Percentiles rank a stretch among this genome's conserved stretches.
Evolutionary conservation across 305 asterid genomes (phyloP).

Genomic region (Withania somnifera): DNA sequence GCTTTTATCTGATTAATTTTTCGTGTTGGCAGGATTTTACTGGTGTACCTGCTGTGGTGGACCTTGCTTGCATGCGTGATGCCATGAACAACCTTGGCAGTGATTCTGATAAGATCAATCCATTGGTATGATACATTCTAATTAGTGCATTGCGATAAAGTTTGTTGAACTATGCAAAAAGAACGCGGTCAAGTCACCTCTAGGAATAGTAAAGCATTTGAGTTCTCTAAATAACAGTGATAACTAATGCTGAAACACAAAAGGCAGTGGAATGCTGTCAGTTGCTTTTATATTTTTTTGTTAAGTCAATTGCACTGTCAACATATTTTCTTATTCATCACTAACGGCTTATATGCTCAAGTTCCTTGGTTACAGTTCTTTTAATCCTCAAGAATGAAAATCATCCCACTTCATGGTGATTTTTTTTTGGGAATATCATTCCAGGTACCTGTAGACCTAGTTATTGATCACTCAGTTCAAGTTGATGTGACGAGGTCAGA

Average conservation of each 20-base stretch:
- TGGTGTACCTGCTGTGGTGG: conserved; percentile 91
- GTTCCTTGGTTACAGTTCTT: neutral
- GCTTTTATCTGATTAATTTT: conserved; percentile 9
- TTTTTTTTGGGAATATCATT: neutral
- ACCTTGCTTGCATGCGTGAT: conserved; percentile 96
- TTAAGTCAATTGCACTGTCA: neutral
- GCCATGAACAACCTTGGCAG: conserved; percentile 89
- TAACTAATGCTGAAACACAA: neutral
- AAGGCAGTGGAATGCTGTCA: neutral
- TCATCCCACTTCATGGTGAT: neutral
- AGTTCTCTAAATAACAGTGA: neutral
- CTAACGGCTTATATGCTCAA: neutral
- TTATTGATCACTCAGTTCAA: conserved; percentile 93
- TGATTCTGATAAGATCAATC: conserved; percentile 86
- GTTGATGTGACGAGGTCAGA: conserved; percentile 83
- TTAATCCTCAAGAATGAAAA: neutral
- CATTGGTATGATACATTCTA: conserved; percentile 47
- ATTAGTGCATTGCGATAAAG: neutral
- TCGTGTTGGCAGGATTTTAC: conserved; percentile 65
- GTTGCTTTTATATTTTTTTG: neutral
- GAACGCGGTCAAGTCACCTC: neutral
- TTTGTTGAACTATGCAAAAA: neutral
- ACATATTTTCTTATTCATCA: neutral
- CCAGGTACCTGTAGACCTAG: conserved; percentile 96
- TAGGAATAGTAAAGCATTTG: neutral